Evolutionary conservation across 495 filamentous ascomycete species (phyloP), one percentile per base, ranked within the genome.

Genomic region (Aspergillus biplanus): DNA sequence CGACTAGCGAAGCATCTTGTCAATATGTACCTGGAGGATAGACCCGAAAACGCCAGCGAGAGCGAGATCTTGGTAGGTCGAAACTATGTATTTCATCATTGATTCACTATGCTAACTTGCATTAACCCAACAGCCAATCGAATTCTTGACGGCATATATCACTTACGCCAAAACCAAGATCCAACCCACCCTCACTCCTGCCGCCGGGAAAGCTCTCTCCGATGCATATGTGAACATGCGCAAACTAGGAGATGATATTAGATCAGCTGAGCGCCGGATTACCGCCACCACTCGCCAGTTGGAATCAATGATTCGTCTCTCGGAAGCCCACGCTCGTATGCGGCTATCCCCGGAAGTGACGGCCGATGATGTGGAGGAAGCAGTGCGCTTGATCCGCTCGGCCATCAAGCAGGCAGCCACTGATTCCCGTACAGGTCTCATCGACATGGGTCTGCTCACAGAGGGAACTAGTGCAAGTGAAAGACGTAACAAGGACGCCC

Each of bases 261-360:
- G 95, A 32, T 87, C 93, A 12, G 83, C 89, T 2, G 95, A 99
- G 71, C 94, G 96, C 76, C 90, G 95, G 65, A 98, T 99, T 75
- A 99, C 95, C 1, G 95, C 95, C 52, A 99, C 95, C 9, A 99
- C 95, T 11, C 85, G 95, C 57, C 95, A 99, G 74, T 81, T 99
- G 39, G 95, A 99, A 76, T 93, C 89, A 37, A 98, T 98, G 90
- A 97, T 99, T 73, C 92, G 95, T 46, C 87, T 99, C 4, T 81
- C 93, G 1, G 95, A 99, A 82, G 94, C 95, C 13, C 96, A 98
- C 76, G 95, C 95, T 21, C 97, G 97, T 71, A 99, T 99, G 95
- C 88, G 95, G 33, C 83, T 99, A 9, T 88, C 90, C 0, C 66
- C 77, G 0, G 82, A 79, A 49, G 96, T 99, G 44, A 94, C 91